These are phyloP conservation scores for Colletotrichum sp. DNA, from an alignment of 2,329 filamentous ascomycete genomes.

Conservation along the genomic window DNA sequence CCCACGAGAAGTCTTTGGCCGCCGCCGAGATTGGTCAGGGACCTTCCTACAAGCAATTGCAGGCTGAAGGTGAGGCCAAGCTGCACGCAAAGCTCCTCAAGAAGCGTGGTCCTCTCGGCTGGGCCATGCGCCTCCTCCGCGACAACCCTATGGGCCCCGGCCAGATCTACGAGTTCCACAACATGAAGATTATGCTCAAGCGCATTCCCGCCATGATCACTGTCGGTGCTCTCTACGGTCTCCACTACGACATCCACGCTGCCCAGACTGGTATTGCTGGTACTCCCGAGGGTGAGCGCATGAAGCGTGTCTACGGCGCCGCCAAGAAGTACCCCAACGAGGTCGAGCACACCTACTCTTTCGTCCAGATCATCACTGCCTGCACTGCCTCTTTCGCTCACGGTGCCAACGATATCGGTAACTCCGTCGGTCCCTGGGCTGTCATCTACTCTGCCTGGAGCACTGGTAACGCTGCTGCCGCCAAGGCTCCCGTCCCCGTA, in stretches of 20 bases:
- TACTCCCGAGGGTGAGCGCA: conserved; percentile 75
- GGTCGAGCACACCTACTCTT: conserved; percentile 73
- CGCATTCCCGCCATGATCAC: conserved; percentile 73
- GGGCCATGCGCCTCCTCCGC: conserved; percentile 81
- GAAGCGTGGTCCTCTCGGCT: conserved; percentile 73
- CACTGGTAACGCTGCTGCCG: conserved; percentile 63
- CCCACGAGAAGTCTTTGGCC: conserved; percentile 30
- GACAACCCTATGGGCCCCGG: conserved; percentile 76
- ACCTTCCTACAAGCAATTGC: conserved; percentile 64
- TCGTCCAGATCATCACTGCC: conserved; percentile 70
- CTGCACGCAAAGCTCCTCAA: conserved; percentile 69
- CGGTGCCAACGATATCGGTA: conserved; percentile 79
- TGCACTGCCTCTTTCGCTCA: conserved; percentile 78
- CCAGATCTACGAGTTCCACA: conserved; percentile 75
- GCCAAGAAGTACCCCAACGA: conserved; percentile 73
- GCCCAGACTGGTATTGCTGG: conserved; percentile 74
- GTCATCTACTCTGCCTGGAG: conserved; percentile 73
- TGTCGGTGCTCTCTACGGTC: conserved; percentile 71
- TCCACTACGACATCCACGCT: conserved; percentile 83
- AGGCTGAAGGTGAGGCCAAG: conserved; percentile 59
- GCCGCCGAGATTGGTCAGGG: conserved; percentile 53
- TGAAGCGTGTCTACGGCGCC: conserved; percentile 69
- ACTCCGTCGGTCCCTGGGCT: conserved; percentile 73
- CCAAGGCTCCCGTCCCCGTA: conserved; percentile 71
- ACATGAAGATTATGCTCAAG: conserved; percentile 67